Evolutionary conservation across 1,284 basidiomycete genomes (phyloP).

Genomic region (Rhizoctonia solani): DNA sequence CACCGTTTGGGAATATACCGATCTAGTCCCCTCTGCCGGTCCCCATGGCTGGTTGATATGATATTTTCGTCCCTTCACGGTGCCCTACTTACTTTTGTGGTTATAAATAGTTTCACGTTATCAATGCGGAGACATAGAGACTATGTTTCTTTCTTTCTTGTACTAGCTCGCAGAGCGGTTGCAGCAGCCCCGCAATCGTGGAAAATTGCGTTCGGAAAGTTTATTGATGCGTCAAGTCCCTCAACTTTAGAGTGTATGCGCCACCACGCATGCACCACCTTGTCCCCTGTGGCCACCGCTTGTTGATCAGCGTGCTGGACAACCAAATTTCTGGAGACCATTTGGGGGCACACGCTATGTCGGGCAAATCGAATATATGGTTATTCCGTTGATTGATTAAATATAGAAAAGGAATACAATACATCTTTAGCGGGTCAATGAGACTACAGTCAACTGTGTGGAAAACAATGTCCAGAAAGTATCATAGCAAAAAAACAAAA

Average conservation of each 20-base stretch:
- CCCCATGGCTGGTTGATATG: too few relatives aligned
- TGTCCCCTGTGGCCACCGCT: not conserved
- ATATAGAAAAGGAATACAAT: constrained; percentile 11
- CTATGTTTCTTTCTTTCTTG: too few relatives aligned
- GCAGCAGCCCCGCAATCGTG: too few relatives aligned
- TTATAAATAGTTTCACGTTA: too few relatives aligned
- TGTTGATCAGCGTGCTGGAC: not conserved
- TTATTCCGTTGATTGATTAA: not conserved
- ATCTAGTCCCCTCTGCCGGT: too few relatives aligned
- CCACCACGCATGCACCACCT: not conserved
- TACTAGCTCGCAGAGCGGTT: too few relatives aligned
- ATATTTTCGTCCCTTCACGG: too few relatives aligned
- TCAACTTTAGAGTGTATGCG: not conserved
- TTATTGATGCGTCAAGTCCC: not conserved
- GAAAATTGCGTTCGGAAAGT: not conserved
- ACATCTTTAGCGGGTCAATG: constrained; percentile 6
- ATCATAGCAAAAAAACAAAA: constrained; percentile 1
- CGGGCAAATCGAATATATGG: not conserved
- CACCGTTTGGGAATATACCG: too few relatives aligned
- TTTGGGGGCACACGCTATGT: too few relatives aligned
- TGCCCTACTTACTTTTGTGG: too few relatives aligned
- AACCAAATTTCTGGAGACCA: not conserved
- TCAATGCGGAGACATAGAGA: too few relatives aligned
- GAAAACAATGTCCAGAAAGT: constrained; percentile 19
- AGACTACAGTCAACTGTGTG: not conserved